Evolutionary conservation across 345 rosid genomes (phyloP), one percentile per base, ranked within the genome.

Genomic region (Bruguiera sexangula): DNA sequence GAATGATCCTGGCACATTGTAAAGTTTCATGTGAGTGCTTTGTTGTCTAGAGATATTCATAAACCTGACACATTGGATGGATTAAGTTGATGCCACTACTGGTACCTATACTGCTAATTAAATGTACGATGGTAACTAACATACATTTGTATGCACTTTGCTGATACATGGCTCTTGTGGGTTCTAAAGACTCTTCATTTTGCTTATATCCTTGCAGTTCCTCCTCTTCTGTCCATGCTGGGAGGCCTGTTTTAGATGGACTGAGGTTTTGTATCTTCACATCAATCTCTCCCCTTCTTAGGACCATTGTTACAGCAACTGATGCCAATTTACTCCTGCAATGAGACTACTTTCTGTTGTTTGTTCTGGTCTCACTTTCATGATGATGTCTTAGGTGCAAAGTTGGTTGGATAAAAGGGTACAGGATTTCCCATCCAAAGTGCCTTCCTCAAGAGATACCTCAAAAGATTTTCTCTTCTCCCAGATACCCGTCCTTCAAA

Each of bases 161-260:
- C 15, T 26, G 32, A 15, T 9, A 18, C 3, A 19, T 32, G 9
- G 21, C 2, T 39, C 10, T 16, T 52, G 60, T 60, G 13, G 29
- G 58, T 29, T 55, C 51, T 77, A 59, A 70, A 30, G 74, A 43
- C 31, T 55, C 65, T 63, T 43, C 10, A 54, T 69, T 66, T 66
- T 60, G 32, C 16, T 31, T 2, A 16, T 77, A n/a, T 62, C 58
- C 31, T 75, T 72, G 73, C 87, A 89, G 94, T 76, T 67, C 63
- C 65, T 86, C 94, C 31, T 60, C 94, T 31, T 27, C 29, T 27
- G 94, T 75, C 52, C 91, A 88, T 72, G 89, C 86, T 67, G 89
- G 94, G 63, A 88, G 86, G 72, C 89, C 94, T 54, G 32, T 76
- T 53, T 86, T 65, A 86, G 69, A 75, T 86, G 94, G 91, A 76